A percentile compares a stretch with the other conserved stretches of the same genome.
These are phyloP conservation scores for Pezicula radicicola DNA, from an alignment of 2,329 filamentous ascomycete genomes.

Conservation along the genomic window DNA sequence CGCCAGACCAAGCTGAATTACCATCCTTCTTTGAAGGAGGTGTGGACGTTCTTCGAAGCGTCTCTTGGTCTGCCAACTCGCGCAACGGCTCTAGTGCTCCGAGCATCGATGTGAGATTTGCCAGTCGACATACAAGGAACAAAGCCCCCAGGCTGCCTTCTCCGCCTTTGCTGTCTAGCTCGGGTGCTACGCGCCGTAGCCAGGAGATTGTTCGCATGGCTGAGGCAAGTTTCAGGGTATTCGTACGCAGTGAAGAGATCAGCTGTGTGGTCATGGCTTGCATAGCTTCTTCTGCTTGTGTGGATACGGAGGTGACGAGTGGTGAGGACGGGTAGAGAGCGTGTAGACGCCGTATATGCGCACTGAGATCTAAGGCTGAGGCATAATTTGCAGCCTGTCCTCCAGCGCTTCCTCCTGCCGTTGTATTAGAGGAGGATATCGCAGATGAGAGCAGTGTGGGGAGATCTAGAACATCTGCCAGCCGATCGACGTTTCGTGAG, in stretches of 20 bases:
- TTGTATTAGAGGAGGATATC: slow-evolving; percentile 47
- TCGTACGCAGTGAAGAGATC: slow-evolving; percentile 71
- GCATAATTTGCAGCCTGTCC: slow-evolving; percentile 69
- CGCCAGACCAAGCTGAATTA: slow-evolving; percentile 55
- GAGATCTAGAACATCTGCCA: slow-evolving; percentile 88
- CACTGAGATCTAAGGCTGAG: slow-evolving; percentile 84
- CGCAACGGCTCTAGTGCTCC: slow-evolving; percentile 81
- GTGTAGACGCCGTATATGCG: slow-evolving; percentile 86
- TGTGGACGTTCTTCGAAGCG: slow-evolving; percentile 36
- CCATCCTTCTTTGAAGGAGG: slow-evolving; percentile 18
- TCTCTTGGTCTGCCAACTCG: slow-evolving; percentile 88
- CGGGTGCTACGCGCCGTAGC: slow-evolving; percentile 82
- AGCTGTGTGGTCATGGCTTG: slow-evolving; percentile 84
- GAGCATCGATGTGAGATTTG: slow-evolving; percentile 75
- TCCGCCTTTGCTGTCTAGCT: slow-evolving; percentile 53
- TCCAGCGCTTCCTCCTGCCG: slow-evolving; percentile 31
- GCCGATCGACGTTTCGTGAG: slow-evolving; percentile 80
- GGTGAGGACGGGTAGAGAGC: slow-evolving; percentile 77
- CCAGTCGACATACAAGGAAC: slow-evolving; percentile 82
- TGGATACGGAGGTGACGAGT: slow-evolving; percentile 68
- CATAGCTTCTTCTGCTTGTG: slow-evolving; percentile 83
- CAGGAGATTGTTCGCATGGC: slow-evolving; percentile 90
- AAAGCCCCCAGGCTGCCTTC: slow-evolving; percentile 76
- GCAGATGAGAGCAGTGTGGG: slow-evolving; percentile 82
- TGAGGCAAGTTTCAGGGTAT: slow-evolving; percentile 80